These are phyloP conservation scores for Choiromyces venosus DNA, from an alignment of 495 filamentous ascomycete species.

Conservation along the genomic window DNA sequence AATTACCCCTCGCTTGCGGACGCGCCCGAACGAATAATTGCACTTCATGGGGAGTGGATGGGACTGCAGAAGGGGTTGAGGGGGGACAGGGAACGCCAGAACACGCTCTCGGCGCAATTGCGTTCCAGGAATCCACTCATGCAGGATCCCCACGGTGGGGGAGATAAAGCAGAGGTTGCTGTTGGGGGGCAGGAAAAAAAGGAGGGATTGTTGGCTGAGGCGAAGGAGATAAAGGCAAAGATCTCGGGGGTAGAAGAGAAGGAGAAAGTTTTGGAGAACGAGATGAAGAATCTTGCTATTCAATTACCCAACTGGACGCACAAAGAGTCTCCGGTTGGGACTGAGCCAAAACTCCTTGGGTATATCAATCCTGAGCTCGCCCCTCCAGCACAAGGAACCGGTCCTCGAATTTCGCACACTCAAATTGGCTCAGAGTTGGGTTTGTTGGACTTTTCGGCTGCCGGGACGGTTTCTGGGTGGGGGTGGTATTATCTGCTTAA, in stretches of 20 bases:
- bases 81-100: conserved; percentile 54
- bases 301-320: conserved; percentile 83
- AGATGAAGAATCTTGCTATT: conserved; percentile 69
- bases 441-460: conserved; percentile 77
- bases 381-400: conserved; percentile 37
- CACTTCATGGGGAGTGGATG: conserved; percentile 63
- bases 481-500: conserved; percentile 93
- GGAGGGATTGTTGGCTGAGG: conserved; percentile 57
- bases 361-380: conserved; percentile 74
- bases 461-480: conserved; percentile 77
- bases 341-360: conserved; percentile 52
- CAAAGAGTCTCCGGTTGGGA: conserved; percentile 65
- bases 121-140: conserved; percentile 45
- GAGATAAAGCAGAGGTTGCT: conserved; percentile 34
- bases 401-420: conserved; percentile 62
- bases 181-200: conserved; percentile 42
- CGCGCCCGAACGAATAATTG: conserved; percentile 63
- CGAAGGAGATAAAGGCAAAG: conserved; percentile 61
- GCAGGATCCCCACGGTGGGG: conserved; percentile 42
- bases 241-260: conserved; percentile 56
- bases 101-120: conserved; percentile 51
- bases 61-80: conserved; percentile 52
- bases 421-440: conserved; percentile 74
- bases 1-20: conserved; percentile 68
- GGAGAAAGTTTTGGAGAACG: conserved; percentile 55